These are phyloP conservation scores for Aspergillus fischeri DNA, from an alignment of 2,329 filamentous ascomycete genomes.

Conservation along the genomic window DNA sequence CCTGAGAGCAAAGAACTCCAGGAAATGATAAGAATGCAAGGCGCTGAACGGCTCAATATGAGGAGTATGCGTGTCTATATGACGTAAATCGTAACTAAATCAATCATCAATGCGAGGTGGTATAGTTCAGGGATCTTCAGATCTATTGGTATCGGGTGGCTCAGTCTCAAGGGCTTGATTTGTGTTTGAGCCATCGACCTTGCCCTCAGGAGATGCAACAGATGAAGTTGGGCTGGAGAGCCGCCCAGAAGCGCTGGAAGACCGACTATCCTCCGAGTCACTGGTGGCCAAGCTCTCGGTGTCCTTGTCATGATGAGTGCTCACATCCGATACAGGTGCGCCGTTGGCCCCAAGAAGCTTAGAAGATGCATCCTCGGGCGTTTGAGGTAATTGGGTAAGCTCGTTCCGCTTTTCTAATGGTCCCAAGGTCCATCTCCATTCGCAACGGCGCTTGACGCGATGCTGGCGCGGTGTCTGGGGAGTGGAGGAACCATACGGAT, in stretches of 20 bases:
- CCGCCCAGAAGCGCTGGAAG: conserved; percentile 4
- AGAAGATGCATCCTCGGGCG: conserved; percentile 3
- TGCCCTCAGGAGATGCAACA: conserved; percentile 1
- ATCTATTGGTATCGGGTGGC: conserved; percentile 3
- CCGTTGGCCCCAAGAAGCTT: background rate
- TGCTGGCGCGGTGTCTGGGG: conserved; percentile 52
- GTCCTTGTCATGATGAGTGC: background rate
- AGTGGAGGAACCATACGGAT: conserved; percentile 41
- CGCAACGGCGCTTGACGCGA: conserved; percentile 49
- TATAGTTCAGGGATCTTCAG: conserved; percentile 2
- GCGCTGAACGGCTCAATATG: background rate
- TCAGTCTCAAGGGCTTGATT: conserved; percentile 5
- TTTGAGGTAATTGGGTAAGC: conserved; percentile 1
- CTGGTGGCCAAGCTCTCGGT: conserved; percentile 3
- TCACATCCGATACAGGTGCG: background rate
- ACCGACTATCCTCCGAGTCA: conserved; percentile 2
- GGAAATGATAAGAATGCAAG: background rate
- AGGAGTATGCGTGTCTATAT: conserved; percentile 11
- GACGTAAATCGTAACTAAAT: conserved; percentile 11
- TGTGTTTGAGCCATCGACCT: conserved; percentile 2
- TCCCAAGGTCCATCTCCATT: conserved; percentile 57
- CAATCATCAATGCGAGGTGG: conserved; percentile 8
- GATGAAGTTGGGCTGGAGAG: conserved; percentile 8
- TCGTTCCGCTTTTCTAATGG: conserved; percentile 30
- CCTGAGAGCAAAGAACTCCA: background rate